phyloP scores from a whole-genome alignment of 371 early-diverging fungal genomes.

The Mortierella sp. region DNA sequence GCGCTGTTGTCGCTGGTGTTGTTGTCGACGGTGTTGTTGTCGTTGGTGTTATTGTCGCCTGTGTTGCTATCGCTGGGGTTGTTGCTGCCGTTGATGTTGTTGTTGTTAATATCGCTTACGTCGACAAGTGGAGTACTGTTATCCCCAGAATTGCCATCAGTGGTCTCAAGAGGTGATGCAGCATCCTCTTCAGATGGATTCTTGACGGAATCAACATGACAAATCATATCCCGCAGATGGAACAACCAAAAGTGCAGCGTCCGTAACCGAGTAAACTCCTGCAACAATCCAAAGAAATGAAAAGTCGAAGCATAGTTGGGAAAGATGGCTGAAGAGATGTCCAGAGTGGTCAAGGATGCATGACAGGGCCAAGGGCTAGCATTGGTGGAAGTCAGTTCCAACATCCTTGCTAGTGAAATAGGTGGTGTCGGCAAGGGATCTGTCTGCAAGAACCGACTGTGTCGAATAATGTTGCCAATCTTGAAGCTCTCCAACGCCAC shows the following conservation, averaged over 20 bases:
- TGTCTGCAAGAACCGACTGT: neutral
- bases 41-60: neutral
- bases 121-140: neutral
- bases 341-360: neutral
- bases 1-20: neutral
- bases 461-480: slow-evolving; percentile 1
- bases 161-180: too few relatives aligned
- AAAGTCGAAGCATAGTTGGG: neutral
- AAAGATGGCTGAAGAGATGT: slow-evolving; percentile 3
- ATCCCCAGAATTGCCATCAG: neutral
- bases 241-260: neutral
- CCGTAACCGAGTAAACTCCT: neutral
- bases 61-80: neutral
- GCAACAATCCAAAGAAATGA: neutral
- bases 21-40: too few relatives aligned
- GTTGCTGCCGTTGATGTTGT: too few relatives aligned
- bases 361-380: neutral
- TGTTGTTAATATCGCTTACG: too few relatives aligned
- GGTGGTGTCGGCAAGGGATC: neutral
- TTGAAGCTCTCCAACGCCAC: neutral
- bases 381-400: neutral
- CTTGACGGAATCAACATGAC: neutral
- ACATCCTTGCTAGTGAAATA: neutral
- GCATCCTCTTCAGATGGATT: neutral
- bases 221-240: slow-evolving; percentile 2